Evolutionary conservation across 2,329 filamentous ascomycete species (phyloP), one percentile per base, ranked within the genome.

Genomic region (Penicillium sp.): DNA sequence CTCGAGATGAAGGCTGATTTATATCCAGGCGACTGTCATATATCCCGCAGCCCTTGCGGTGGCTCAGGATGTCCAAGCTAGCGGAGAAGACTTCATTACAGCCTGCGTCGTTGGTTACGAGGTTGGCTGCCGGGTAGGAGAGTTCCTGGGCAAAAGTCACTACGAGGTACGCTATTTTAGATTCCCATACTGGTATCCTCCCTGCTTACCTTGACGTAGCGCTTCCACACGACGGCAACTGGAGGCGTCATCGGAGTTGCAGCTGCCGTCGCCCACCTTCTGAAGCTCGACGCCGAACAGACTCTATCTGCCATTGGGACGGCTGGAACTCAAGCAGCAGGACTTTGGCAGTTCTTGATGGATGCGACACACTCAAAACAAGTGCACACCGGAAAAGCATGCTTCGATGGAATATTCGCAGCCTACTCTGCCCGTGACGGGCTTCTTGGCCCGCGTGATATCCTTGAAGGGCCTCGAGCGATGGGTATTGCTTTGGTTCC

Each of bases 91-190:
- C 4, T 65, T 66, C 18, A 64, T 66, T 23, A 48, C 61, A 1
- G 64, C 64, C 8, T 66, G 63, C n/a, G 63, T 66, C 2, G 57
- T 66, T 18, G 64, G 64, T 6, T 66, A 66, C 32, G 64, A 66
- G 44, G 61, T 65, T 9, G 63, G 58, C 18, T 66, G 64, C 20
- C 61, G 64, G 8, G 58, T 61, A 9, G 64, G 63, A 2, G 61
- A 65, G 46, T 66, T 56, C 39, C 35, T 66, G 1, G 64, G 64
- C 2, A 65, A 65, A 43, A 64, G 56, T 15, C 64, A 66, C 29
- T 66, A 66, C 32, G 61, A 66, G 55, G 64, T 66, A 54, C 42
- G 42, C n/a, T 32, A 2, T 24, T 20, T 3, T 9, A n/a, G 2
- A 40, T 27, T 10, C 9, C 6, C 38, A 20, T 2, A 24, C 15